phyloP scores from a whole-genome alignment of 1,284 basidiomycete species.

The Porogramme epimiltina region DNA sequence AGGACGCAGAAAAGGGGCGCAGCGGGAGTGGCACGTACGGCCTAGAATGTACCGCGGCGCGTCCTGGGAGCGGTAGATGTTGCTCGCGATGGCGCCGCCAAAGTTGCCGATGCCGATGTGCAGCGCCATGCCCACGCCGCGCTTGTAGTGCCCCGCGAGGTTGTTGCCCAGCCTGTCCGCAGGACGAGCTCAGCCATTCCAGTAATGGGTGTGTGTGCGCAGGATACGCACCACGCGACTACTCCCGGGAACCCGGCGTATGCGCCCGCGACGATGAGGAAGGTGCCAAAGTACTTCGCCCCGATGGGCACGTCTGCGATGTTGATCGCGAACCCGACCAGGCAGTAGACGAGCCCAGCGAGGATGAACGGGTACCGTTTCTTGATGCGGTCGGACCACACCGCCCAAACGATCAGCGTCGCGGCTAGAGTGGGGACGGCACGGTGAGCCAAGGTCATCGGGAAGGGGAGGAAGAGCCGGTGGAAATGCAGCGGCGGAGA shows the following conservation, averaged over 20 bases:
- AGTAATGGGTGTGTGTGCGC: background rate
- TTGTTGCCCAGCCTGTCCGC: conserved; percentile 57
- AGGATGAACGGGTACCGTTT: conserved; percentile 65
- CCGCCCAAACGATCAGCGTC: conserved; percentile 52
- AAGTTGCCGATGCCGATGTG: conserved; percentile 69
- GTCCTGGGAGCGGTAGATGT: conserved; percentile 62
- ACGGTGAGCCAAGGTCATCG: no score
- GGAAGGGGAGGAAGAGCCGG: background rate
- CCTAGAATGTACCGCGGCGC: conserved; percentile 63
- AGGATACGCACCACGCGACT: conserved; percentile 58
- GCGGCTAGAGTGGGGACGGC: conserved; percentile 41
- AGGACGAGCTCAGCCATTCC: background rate
- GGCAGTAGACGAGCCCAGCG: conserved; percentile 50
- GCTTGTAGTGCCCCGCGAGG: conserved; percentile 67
- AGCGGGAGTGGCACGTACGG: conserved; percentile 40
- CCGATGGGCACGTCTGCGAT: conserved; percentile 51
- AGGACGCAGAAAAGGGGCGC: background rate
- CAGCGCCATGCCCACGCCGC: conserved; percentile 61
- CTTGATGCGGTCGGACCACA: conserved; percentile 59
- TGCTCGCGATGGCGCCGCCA: conserved; percentile 56
- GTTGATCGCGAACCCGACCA: conserved; percentile 69
- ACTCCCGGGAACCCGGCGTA: conserved; percentile 67
- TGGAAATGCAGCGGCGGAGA: background rate
- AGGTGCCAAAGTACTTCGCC: conserved; percentile 69
- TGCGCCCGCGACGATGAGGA: conserved; percentile 59